Evolutionary conservation across 225 moss, liverwort and hornwort species (phyloP).

Genomic region (Polytrichum commune): DNA sequence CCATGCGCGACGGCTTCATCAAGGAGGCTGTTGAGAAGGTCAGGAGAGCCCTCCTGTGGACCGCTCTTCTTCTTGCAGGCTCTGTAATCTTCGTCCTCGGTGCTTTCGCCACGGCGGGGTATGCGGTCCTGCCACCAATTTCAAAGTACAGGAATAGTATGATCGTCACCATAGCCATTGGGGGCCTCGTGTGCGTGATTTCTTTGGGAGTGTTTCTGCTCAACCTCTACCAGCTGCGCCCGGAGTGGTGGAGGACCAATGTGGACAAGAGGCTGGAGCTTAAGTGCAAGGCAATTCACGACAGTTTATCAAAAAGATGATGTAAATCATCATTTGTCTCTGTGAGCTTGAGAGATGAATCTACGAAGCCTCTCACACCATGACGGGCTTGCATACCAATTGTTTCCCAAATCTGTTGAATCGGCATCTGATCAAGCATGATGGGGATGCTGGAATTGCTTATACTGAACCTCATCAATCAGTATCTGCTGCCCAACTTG

Average conservation of each 20-base stretch:
- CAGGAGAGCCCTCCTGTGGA: constrained; percentile 35
- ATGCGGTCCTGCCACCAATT: constrained; percentile 42
- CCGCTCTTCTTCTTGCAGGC: constrained; percentile 40
- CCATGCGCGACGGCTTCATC: constrained; percentile 43
- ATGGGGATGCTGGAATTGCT: too few relatives aligned
- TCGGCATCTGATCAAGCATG: too few relatives aligned
- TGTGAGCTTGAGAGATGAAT: too few relatives aligned
- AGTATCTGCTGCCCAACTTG: neutral
- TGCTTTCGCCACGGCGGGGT: constrained; percentile 46
- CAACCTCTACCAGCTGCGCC: constrained; percentile 44
- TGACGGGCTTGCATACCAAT: too few relatives aligned
- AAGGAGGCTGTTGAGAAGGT: constrained; percentile 48
- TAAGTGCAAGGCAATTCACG: constrained; percentile 11
- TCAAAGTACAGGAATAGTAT: constrained; percentile 26
- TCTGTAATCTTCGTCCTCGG: constrained; percentile 44
- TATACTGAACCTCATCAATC: too few relatives aligned
- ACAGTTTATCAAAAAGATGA: neutral
- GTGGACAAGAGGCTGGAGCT: constrained; percentile 12
- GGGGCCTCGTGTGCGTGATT: constrained; percentile 33
- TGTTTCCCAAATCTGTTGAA: too few relatives aligned
- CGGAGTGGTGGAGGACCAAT: constrained; percentile 28
- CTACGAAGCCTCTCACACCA: too few relatives aligned
- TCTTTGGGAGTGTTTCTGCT: constrained; percentile 28
- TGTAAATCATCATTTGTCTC: too few relatives aligned
- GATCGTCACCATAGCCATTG: constrained; percentile 30